A percentile compares a stretch with the other conserved stretches of the same genome.
Evolutionary conservation across 176 grass and related monocot genomes (phyloP).

Genomic region (bread wheat (Triticum aestivum)): DNA sequence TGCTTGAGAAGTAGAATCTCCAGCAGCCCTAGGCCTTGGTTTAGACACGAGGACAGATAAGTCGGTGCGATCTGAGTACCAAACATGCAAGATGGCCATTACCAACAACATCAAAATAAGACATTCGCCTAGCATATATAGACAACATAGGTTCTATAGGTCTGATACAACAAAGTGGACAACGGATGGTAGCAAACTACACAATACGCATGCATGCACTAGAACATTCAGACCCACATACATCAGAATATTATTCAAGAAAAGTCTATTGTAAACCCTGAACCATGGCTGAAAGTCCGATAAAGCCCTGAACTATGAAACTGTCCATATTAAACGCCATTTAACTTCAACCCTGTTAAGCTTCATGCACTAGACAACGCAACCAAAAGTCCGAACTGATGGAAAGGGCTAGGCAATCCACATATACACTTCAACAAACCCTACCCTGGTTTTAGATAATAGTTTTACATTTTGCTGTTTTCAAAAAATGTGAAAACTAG

Average conservation of each 20-base stretch:
- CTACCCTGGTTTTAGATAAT: background rate
- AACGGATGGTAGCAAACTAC: slow-evolving; percentile 1
- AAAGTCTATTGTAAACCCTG: background rate
- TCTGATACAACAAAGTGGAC: slow-evolving; percentile 14
- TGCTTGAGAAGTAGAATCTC: slow-evolving; percentile 92
- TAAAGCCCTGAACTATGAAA: background rate
- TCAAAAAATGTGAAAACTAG: background rate
- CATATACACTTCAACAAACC: too few species aligned
- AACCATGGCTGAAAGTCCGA: background rate
- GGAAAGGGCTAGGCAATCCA: too few species aligned
- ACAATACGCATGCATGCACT: background rate
- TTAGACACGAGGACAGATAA: slow-evolving; percentile 86
- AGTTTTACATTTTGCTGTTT: background rate
- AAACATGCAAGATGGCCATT: slow-evolving; percentile 36
- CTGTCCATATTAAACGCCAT: background rate
- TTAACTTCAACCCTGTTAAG: background rate
- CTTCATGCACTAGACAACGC: too few species aligned
- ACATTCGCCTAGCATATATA: slow-evolving; percentile 19
- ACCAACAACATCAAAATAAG: slow-evolving; percentile 8
- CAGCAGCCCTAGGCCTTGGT: slow-evolving; percentile 84
- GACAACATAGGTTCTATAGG: background rate
- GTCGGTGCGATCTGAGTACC: slow-evolving; percentile 84
- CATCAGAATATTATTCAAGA: background rate
- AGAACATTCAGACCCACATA: background rate
- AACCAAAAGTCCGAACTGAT: too few species aligned